Base-by-base conservation (phyloP, 2,329 filamentous ascomycete species). In the Fusarium sp. region DNA sequence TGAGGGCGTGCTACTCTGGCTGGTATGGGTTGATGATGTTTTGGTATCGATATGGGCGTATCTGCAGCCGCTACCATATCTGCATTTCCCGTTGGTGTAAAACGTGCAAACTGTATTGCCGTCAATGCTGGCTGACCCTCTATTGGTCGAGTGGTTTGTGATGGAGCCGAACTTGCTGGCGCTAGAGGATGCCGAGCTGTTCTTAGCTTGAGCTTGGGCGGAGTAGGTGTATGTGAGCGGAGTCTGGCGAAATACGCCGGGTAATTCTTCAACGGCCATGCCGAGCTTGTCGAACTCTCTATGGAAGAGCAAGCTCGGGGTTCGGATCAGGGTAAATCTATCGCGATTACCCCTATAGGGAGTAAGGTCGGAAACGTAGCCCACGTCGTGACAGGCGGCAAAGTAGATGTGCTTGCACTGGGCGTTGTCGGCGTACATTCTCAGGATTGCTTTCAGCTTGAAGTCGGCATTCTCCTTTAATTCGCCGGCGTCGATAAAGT, bases 351-450 rank as follows among this genome's bases (percentile, higher is more conserved):
- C 84, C 44, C 79, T 80, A 71, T 87, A 86, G 8, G 86, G 85
- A 6, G 83, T 85, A 28, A 91, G 79, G 50, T 89, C 82, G 8
- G 86, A 84, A 47, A 89, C 78, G 73, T 91, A 77, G 28, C 73
- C 75, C 7, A 72, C 70, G 30, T 91, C 87, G 69, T 91, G 88
- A 71, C 89, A 91, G 40, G 85, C 88, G 6, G 88, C 90, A 61
- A 90, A 88, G 73, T 87, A 88, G 37, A 92, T 89, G 74, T 90
- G 89, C 70, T 87, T 88, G 80, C 90, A 92, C 72, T 90, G 87
- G 4, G 83, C 79, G 70, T 88, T 88, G 47, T 89, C 85, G 36
- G 83, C 84, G 65, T 88, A 89, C 2, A 90, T 80, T 6, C 82
- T 80, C 10, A 83, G 74, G 60, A 78, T 62, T 44, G 75, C 87